Evolutionary conservation across 2,329 filamentous ascomycete species (phyloP).

Genomic region (Biscogniauxia mediterranea): DNA sequence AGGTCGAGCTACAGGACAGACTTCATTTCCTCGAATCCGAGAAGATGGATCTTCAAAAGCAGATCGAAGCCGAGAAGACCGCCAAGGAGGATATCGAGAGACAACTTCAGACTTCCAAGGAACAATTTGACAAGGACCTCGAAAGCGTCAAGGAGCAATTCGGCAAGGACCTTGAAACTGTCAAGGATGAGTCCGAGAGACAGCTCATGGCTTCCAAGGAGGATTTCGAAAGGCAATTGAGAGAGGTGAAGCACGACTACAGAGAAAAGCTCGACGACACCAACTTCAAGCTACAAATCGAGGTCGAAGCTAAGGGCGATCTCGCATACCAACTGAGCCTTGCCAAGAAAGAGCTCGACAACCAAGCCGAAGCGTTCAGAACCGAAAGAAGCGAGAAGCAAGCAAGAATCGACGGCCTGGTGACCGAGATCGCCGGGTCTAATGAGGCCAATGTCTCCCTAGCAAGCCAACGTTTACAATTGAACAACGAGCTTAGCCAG

Average conservation of each 20-base stretch:
- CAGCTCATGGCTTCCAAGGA: slow-evolving; percentile 21
- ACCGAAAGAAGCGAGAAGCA: slow-evolving; percentile 26
- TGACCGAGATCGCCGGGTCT: slow-evolving; percentile 27
- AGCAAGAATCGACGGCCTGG: slow-evolving; percentile 23
- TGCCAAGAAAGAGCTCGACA: slow-evolving; percentile 19
- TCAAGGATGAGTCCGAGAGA: slow-evolving; percentile 20
- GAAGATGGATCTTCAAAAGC: slow-evolving; percentile 11
- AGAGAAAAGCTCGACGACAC: slow-evolving; percentile 11
- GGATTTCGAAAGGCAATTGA: slow-evolving; percentile 23
- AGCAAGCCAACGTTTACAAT: slow-evolving; percentile 23
- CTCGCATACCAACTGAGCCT: slow-evolving; percentile 15
- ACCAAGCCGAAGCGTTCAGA: slow-evolving; percentile 20
- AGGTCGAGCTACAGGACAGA: slow-evolving; percentile 3
- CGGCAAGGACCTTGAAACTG: slow-evolving; percentile 16
- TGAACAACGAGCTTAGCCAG: slow-evolving; percentile 19
- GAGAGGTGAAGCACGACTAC: slow-evolving; percentile 22
- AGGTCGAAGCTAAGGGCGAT: slow-evolving; percentile 22
- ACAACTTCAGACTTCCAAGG: slow-evolving; percentile 14
- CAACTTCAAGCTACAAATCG: slow-evolving; percentile 1
- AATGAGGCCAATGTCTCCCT: slow-evolving; percentile 32
- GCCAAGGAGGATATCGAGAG: slow-evolving; percentile 16
- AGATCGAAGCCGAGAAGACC: slow-evolving; percentile 6
- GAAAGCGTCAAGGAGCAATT: slow-evolving; percentile 17
- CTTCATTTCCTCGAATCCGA: slow-evolving; percentile 1
- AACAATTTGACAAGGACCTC: slow-evolving; percentile 16